Conservation (phyloP, 1,284 basidiomycete genomes). For the Hemileia vastatrix region DNA sequence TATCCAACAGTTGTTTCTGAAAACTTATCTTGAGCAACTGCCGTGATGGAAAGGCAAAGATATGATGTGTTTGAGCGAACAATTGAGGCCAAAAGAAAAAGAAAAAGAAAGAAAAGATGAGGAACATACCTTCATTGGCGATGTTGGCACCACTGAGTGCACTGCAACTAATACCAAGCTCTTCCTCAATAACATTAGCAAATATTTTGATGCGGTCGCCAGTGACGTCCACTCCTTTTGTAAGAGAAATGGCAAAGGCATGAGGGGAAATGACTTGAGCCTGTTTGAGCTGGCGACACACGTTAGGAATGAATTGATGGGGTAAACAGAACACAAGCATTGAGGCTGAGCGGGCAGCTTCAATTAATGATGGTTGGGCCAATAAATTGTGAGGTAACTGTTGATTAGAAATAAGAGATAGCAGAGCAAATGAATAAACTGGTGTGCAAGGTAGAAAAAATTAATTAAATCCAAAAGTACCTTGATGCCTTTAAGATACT, state of each 20-base stretch:
- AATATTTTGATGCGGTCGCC: constrained; percentile 52
- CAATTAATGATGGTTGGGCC: constrained; percentile 43
- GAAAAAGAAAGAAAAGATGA: background rate
- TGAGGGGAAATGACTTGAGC: constrained; percentile 16
- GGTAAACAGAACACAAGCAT: constrained; percentile 47
- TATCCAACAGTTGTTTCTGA: constrained; percentile 54
- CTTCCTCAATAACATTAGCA: constrained; percentile 51
- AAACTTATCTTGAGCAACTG: constrained; percentile 36
- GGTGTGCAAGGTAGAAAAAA: background rate
- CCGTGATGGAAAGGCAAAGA: background rate
- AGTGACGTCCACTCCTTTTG: constrained; percentile 50
- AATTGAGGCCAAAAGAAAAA: background rate
- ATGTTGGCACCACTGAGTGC: constrained; percentile 55
- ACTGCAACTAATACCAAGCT: constrained; percentile 49
- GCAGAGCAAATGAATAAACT: background rate
- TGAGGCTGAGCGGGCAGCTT: constrained; percentile 46
- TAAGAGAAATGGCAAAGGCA: constrained; percentile 11
- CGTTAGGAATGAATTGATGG: constrained; percentile 46
- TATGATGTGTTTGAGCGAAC: background rate
- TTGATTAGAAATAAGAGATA: background rate
- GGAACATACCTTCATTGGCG: constrained; percentile 49
- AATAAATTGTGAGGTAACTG: constrained; percentile 46
- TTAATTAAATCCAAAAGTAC: constrained; percentile 41
- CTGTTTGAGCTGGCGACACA: constrained; percentile 24
- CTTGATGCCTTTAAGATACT: constrained; percentile 51